Percentiles rank a stretch among this genome's conserved stretches.
Conservation (phyloP, 2,329 filamentous ascomycete genomes). For the Massarina eburnea region DNA sequence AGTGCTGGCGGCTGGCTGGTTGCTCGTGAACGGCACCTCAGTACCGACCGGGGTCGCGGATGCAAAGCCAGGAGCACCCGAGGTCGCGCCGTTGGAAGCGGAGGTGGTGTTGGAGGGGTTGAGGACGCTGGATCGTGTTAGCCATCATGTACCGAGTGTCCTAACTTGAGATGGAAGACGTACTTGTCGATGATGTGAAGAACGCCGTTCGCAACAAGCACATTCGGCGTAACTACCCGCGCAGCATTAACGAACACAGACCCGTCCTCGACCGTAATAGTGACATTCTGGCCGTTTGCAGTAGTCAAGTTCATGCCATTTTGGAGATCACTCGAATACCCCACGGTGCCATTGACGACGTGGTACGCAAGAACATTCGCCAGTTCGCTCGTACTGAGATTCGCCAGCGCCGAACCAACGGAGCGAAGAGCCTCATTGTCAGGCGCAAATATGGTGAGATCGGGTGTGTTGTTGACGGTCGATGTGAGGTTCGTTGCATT, state of each 20-base stretch:
- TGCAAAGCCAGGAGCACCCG: conserved; percentile 56
- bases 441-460: conserved; percentile 67
- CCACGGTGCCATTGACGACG: conserved; percentile 58
- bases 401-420: conserved; percentile 56
- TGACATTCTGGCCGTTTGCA: conserved; percentile 41
- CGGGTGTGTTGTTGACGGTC: conserved; percentile 44
- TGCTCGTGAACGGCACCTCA: conserved; percentile 58
- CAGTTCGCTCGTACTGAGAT: conserved; percentile 53
- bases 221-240: conserved; percentile 44
- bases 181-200: conserved; percentile 56
- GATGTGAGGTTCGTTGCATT: conserved; percentile 43
- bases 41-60: conserved; percentile 51
- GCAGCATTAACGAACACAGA: conserved; percentile 50
- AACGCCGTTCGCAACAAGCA: conserved; percentile 50
- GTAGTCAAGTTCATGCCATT: conserved; percentile 46
- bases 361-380: conserved; percentile 64
- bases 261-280: conserved; percentile 41
- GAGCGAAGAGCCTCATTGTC: conserved; percentile 61
- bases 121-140: conserved; percentile 46
- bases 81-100: conserved; percentile 47
- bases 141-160: background rate
- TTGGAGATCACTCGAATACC: conserved; percentile 53
- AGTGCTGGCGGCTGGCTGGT: conserved; percentile 51
- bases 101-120: conserved; percentile 54
- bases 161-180: conserved; percentile 5